phyloP scores from a whole-genome alignment of 208 protist species.

The Wallacemonas sp. region DNA sequence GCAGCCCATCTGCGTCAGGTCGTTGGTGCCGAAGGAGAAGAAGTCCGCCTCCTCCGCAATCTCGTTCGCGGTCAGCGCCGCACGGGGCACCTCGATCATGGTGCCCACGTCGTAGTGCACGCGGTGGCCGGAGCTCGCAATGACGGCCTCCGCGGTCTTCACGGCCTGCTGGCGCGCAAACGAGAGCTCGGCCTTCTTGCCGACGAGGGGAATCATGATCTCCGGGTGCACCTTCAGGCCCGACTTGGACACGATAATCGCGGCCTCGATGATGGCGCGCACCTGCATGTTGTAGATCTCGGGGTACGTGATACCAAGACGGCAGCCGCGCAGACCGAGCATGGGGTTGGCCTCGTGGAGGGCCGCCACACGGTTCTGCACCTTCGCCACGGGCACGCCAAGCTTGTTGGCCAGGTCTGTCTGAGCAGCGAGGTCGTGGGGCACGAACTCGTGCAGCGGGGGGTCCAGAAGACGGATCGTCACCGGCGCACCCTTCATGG shows the following conservation, averaged over 20 bases:
- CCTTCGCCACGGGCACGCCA: slow-evolving; percentile 50
- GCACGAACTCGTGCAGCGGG: slow-evolving; percentile 96
- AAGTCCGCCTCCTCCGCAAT: slow-evolving; percentile 93
- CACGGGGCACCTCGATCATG: slow-evolving; percentile 94
- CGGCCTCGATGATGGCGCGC: slow-evolving; percentile 92
- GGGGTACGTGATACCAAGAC: slow-evolving; percentile 92
- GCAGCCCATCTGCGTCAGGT: slow-evolving; percentile 96
- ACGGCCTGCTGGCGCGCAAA: slow-evolving; percentile 71
- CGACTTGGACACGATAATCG: slow-evolving; percentile 55
- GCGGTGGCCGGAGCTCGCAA: slow-evolving; percentile 27
- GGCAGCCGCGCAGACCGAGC: slow-evolving; percentile 93
- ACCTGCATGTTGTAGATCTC: slow-evolving; percentile 96
- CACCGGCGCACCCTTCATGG: slow-evolving; percentile 87
- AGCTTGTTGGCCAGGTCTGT: slow-evolving; percentile 72
- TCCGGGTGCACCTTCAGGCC: slow-evolving; percentile 66
- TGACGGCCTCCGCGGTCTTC: slow-evolving; percentile 57
- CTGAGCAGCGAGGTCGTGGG: slow-evolving; percentile 64
- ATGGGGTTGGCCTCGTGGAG: slow-evolving; percentile 95
- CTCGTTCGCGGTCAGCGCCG: slow-evolving; percentile 82
- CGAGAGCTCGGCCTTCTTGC: slow-evolving; percentile 82
- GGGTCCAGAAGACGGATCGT: slow-evolving; percentile 95
- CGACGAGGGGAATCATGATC: slow-evolving; percentile 94
- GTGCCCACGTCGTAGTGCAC: slow-evolving; percentile 89
- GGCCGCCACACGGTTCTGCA: slow-evolving; percentile 68
- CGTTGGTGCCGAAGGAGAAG: slow-evolving; percentile 97